phyloP scores from a whole-genome alignment of 306 rosid genomes.

The Pueraria montana region DNA sequence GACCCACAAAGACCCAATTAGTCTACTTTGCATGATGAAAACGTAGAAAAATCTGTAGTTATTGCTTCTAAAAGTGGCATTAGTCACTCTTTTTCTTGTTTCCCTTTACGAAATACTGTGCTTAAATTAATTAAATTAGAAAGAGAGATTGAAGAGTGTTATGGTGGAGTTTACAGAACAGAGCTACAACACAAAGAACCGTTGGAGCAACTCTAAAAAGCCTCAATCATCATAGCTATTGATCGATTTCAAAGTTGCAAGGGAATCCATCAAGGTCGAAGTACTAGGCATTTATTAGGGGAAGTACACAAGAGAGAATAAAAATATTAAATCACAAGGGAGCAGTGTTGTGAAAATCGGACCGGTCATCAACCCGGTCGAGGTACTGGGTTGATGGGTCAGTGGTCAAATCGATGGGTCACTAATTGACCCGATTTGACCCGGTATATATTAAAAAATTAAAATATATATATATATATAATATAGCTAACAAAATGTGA shows the following conservation, averaged over 20 bases:
- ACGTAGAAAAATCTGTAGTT: slow-evolving; percentile 9
- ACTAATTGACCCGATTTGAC: too few relatives aligned
- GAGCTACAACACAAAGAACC: not conserved
- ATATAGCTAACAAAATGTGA: too few relatives aligned
- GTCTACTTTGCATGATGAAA: slow-evolving; percentile 32
- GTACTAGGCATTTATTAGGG: not conserved
- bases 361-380: too few relatives aligned
- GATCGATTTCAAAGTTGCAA: not conserved
- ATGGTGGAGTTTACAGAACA: not conserved
- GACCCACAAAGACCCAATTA: slow-evolving; percentile 50
- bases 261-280: not conserved
- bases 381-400: too few relatives aligned
- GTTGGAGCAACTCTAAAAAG: not conserved
- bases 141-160: not conserved
- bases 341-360: too few relatives aligned
- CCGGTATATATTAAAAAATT: too few relatives aligned
- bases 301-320: not conserved
- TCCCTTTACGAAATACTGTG: slow-evolving; percentile 4
- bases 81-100: not conserved
- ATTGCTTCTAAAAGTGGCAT: slow-evolving; percentile 4
- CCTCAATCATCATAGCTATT: slow-evolving; percentile 12
- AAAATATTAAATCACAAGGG: too few relatives aligned
- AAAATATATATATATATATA: too few relatives aligned
- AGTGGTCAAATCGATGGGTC: too few relatives aligned
- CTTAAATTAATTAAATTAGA: not conserved